phyloP scores from a whole-genome alignment of 2,329 filamentous ascomycete genomes.

The Xylaria sp. region DNA sequence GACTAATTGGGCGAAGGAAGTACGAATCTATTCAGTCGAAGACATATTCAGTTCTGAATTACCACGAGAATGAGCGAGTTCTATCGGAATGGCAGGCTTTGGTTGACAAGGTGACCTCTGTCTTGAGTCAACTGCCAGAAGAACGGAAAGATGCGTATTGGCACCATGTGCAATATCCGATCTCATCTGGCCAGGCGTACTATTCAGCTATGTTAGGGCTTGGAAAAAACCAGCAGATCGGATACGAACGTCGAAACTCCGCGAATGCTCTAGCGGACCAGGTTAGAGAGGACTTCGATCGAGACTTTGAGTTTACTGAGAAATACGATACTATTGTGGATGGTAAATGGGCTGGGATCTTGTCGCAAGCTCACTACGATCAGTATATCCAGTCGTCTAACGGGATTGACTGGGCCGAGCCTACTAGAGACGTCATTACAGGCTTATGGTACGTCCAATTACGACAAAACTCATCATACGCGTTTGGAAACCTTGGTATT shows the following conservation, averaged over 20 bases:
- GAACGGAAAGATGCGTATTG: constrained; percentile 65
- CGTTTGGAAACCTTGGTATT: constrained; percentile 66
- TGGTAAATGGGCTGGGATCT: constrained; percentile 67
- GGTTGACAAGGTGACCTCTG: constrained; percentile 54
- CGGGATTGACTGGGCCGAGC: constrained; percentile 67
- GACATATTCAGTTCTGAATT: constrained; percentile 68
- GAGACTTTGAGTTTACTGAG: constrained; percentile 60
- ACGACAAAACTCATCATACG: constrained; percentile 58
- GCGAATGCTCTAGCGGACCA: constrained; percentile 61
- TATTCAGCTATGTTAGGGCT: constrained; percentile 58
- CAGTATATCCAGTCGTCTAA: constrained; percentile 65
- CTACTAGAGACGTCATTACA: constrained; percentile 63
- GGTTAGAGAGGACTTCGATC: constrained; percentile 60
- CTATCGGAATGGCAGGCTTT: constrained; percentile 64
- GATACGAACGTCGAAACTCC: constrained; percentile 64
- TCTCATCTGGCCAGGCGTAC: constrained; percentile 66
- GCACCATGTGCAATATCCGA: constrained; percentile 69
- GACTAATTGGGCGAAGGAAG: constrained; percentile 62
- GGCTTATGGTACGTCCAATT: constrained; percentile 64
- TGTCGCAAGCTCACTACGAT: constrained; percentile 59
- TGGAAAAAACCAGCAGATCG: constrained; percentile 64
- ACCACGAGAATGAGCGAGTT: constrained; percentile 67
- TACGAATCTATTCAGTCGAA: constrained; percentile 68
- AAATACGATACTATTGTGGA: constrained; percentile 61
- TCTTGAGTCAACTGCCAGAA: constrained; percentile 56